Evolutionary conservation across 164 flowering plant genomes (phyloP).

Genomic region (Amborella trichopoda): DNA sequence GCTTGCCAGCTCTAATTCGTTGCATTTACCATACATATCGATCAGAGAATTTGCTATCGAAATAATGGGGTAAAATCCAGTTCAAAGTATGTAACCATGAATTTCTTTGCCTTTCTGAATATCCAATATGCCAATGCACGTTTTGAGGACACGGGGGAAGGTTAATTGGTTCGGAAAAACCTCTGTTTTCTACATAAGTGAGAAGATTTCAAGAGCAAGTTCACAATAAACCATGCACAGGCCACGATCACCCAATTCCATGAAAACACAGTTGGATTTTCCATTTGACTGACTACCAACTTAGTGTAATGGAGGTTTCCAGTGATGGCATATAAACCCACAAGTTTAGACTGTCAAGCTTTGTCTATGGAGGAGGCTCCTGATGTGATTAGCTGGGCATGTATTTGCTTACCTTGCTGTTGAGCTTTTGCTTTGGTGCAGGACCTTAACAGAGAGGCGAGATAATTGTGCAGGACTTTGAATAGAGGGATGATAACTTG

Average conservation of each 20-base stretch:
- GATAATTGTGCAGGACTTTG: neutral
- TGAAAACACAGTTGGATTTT: slow-evolving; percentile 13
- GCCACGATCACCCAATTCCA: slow-evolving; percentile 26
- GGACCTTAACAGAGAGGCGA: slow-evolving; percentile 6
- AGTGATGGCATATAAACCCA: slow-evolving; percentile 51
- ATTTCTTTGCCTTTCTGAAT: slow-evolving; percentile 26
- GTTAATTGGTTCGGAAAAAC: slow-evolving; percentile 40
- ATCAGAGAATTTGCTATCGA: slow-evolving; percentile 38
- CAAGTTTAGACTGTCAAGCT: slow-evolving; percentile 35
- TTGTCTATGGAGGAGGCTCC: slow-evolving; percentile 7
- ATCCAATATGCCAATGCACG: slow-evolving; percentile 56
- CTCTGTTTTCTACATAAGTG: slow-evolving; percentile 21
- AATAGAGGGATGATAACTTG: too few relatives aligned
- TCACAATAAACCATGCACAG: slow-evolving; percentile 14
- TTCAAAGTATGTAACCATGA: slow-evolving; percentile 15
- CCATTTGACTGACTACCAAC: slow-evolving; percentile 7
- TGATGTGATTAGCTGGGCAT: slow-evolving; percentile 26
- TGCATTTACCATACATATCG: slow-evolving; percentile 58
- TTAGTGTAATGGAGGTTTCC: slow-evolving; percentile 34
- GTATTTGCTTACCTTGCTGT: slow-evolving; percentile 47
- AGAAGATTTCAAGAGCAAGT: slow-evolving; percentile 19
- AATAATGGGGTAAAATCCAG: slow-evolving; percentile 26
- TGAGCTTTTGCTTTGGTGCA: slow-evolving; percentile 25
- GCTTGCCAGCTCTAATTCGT: slow-evolving; percentile 22
- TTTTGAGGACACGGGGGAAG: slow-evolving; percentile 35